Evolutionary conservation across 345 rosid species (phyloP).

Genomic region (Schrenkiella parvula): DNA sequence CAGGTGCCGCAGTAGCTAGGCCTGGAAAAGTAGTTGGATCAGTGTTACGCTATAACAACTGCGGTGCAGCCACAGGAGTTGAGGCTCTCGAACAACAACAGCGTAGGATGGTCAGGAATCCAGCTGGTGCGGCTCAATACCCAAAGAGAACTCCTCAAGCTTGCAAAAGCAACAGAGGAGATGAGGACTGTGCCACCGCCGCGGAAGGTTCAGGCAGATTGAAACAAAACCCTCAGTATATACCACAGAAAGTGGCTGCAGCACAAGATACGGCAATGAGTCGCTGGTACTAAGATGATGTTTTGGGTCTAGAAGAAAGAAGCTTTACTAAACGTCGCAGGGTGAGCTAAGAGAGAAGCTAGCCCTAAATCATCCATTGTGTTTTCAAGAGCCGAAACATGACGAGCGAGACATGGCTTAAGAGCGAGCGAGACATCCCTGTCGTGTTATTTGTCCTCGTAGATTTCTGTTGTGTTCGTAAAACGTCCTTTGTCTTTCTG

Average conservation of each 20-base stretch:
- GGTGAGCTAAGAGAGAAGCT: not conserved
- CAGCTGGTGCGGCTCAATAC: slow-evolving; percentile 56
- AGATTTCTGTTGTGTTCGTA: not conserved
- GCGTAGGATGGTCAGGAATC: slow-evolving; percentile 65
- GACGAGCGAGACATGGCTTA: not conserved
- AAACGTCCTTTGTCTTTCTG: not conserved
- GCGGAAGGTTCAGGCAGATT: slow-evolving; percentile 55
- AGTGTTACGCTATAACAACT: slow-evolving; percentile 75
- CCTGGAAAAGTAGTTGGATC: slow-evolving; percentile 89
- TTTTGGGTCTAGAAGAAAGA: not conserved
- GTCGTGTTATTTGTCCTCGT: slow-evolving; percentile 12
- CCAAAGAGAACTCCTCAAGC: slow-evolving; percentile 57
- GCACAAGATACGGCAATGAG: slow-evolving; percentile 67
- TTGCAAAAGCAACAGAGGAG: slow-evolving; percentile 65
- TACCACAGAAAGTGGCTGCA: slow-evolving; percentile 80
- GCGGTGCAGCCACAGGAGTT: slow-evolving; percentile 58
- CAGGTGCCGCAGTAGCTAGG: slow-evolving; percentile 63
- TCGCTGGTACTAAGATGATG: slow-evolving; percentile 60
- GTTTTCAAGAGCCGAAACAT: not conserved
- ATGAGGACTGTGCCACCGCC: slow-evolving; percentile 45
- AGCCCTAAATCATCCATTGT: not conserved
- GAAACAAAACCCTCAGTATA: slow-evolving; percentile 80
- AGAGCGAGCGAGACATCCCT: not conserved
- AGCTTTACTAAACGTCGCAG: not conserved
- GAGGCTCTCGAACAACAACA: slow-evolving; percentile 72